Conservation (phyloP, 306 rosid species). For the Corylus heterophylla region DNA sequence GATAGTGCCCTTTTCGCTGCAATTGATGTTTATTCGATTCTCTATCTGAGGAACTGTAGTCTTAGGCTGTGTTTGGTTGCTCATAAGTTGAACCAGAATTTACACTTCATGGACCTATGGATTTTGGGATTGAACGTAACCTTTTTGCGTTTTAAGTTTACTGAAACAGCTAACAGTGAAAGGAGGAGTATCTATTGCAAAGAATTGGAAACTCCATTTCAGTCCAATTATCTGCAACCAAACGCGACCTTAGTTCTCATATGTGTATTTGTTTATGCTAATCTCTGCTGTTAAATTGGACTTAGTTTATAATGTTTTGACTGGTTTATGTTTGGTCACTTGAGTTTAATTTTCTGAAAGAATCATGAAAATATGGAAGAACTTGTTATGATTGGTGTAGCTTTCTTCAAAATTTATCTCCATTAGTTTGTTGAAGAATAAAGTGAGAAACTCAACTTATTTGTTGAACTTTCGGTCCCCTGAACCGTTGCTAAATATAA, state of each 20-base stretch:
- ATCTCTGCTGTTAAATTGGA: slow-evolving; percentile 14
- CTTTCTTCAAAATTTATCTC: slow-evolving; percentile 1
- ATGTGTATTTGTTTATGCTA: slow-evolving; percentile 6
- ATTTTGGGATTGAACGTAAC: slow-evolving; percentile 11
- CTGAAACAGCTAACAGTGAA: slow-evolving; percentile 18
- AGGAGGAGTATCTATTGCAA: slow-evolving; percentile 20
- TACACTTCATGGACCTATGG: slow-evolving; percentile 21
- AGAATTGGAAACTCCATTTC: slow-evolving; percentile 15
- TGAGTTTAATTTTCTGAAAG: slow-evolving; percentile 18
- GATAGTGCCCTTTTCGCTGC: slow-evolving; percentile 20
- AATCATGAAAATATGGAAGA: slow-evolving; percentile 11
- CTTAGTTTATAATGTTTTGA: slow-evolving; percentile 12
- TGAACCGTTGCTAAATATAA: slow-evolving; percentile 23
- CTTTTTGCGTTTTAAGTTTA: slow-evolving; percentile 18
- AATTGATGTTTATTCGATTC: slow-evolving; percentile 14
- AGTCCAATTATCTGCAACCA: slow-evolving; percentile 35
- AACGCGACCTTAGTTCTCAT: slow-evolving; percentile 24
- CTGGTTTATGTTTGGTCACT: background rate
- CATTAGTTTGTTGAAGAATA: slow-evolving; percentile 13
- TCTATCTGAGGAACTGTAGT: slow-evolving; percentile 27
- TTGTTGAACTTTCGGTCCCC: slow-evolving; percentile 12
- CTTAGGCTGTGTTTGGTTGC: slow-evolving; percentile 32
- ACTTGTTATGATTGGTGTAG: background rate
- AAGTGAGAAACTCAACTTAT: background rate
- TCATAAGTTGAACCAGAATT: slow-evolving; percentile 18